Evolutionary conservation across 306 rosid genomes (phyloP), one percentile per base, ranked within the genome.

Genomic region (Acmispon strigosus): DNA sequence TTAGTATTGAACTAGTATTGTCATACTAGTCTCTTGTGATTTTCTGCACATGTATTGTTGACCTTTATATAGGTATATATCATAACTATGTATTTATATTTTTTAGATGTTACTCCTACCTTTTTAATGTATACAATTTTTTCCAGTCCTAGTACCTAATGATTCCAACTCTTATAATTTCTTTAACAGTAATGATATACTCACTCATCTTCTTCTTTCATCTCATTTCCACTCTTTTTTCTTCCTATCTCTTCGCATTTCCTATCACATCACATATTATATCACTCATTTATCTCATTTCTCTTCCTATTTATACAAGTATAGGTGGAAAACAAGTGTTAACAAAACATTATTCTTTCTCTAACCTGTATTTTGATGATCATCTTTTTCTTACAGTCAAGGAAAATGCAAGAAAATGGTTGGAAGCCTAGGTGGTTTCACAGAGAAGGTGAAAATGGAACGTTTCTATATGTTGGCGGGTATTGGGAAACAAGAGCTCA

Each of bases 401-500:
- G 96, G 78, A 94, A 91, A 84, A 57, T 94, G 59, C 99, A 94
- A 94, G 99, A 91, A 76, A 89, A 70, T 82, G 99, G 99, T 29
- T 94, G 99, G 99, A 83, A 84, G 59, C 97, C 99, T 56, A 87
- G 72, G 69, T 94, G 99, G 99, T 94, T 94, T 53, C 74, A 81
- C 50, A 83, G 78, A 79, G 91, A 84, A 43, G 82, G 83, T 16
- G 96, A 86, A 80, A 76, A 84, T 13, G 96, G 90, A 69, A 76
- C 95, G 3, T 94, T 86, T 69, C 81, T 77, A 55, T 91, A 84
- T 74, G 62, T 62, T n/a, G 97, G 97, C 7, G 92, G 97, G 17
- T 94, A 94, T 49, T 94, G 99, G 99, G 97, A 94, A 85, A 81
- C 96, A 3, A 88, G 87, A 70, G 79, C 61, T 64, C 83, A 3